Evolutionary conservation across 352 stramenopile genomes (phyloP).

Genomic region (Pythium apleroticum): DNA sequence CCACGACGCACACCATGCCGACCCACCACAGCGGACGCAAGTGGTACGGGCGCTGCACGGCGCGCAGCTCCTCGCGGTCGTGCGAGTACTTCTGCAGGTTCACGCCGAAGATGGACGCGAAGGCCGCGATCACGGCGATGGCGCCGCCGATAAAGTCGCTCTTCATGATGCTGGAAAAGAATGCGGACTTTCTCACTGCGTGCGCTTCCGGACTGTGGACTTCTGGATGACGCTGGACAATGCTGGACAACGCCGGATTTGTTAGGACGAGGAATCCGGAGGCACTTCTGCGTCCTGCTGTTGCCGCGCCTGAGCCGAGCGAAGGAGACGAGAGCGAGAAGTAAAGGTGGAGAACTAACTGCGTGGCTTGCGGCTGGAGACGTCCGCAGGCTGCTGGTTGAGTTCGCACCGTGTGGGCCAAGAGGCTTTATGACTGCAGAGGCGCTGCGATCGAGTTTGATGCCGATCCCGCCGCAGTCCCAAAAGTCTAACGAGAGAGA

Average conservation of each 20-base stretch:
- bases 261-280: neutral
- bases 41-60: conserved; percentile 74
- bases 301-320: neutral
- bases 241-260: neutral
- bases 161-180: conserved; percentile 38
- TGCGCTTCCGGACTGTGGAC: no score
- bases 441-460: neutral
- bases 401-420: conserved; percentile 4
- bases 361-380: conserved; percentile 2
- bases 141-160: conserved; percentile 74
- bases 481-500: conserved; percentile 5
- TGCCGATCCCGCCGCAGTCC: neutral
- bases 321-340: neutral
- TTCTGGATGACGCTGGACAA: conserved; percentile 1
- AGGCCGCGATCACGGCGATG: conserved; percentile 70
- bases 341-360: conserved; percentile 6
- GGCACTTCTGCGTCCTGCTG: neutral
- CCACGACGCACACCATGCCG: conserved; percentile 84
- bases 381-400: neutral
- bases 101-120: conserved; percentile 89
- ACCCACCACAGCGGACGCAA: conserved; percentile 87
- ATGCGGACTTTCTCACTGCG: conserved; percentile 6
- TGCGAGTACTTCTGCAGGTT: conserved; percentile 92
- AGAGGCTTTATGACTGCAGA: conserved; percentile 4
- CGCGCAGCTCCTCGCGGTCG: conserved; percentile 76